Conservation (phyloP, 257 asterid genomes). For the Handroanthus guayacan region DNA sequence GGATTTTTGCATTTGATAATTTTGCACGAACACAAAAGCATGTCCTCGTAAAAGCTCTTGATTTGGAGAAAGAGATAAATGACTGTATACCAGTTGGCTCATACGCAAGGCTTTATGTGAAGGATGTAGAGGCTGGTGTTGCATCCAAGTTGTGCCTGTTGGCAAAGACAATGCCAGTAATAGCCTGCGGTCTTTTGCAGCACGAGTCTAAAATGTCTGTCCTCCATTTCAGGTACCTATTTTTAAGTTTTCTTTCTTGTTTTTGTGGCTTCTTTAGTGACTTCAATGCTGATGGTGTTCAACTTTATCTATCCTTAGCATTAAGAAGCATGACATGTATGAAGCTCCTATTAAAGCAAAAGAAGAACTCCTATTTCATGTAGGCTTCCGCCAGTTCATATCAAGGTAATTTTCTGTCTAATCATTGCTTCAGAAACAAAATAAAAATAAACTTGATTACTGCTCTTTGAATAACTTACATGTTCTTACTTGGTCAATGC, state of each 20-base stretch:
- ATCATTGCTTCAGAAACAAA: conserved; percentile 20
- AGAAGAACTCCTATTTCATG: conserved; percentile 91
- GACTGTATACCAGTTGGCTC: conserved; percentile 73
- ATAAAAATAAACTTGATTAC: background rate
- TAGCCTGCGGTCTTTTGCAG: conserved; percentile 83
- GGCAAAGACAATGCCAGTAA: conserved; percentile 61
- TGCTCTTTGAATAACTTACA: background rate
- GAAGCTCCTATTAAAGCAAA: conserved; percentile 89
- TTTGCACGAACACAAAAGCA: conserved; percentile 83
- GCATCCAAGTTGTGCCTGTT: conserved; percentile 62
- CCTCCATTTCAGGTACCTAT: conserved; percentile 90
- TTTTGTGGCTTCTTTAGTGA: conserved; percentile 8
- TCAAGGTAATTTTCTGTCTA: conserved; percentile 55
- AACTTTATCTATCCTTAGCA: conserved; percentile 51
- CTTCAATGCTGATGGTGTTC: conserved; percentile 21
- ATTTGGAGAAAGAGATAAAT: conserved; percentile 64
- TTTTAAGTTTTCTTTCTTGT: conserved; percentile 20
- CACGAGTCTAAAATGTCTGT: conserved; percentile 95
- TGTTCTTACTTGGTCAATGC: conserved; percentile 39
- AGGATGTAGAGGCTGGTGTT: conserved; percentile 59
- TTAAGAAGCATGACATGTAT: conserved; percentile 82
- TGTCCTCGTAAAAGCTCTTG: conserved; percentile 76
- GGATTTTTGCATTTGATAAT: conserved; percentile 88
- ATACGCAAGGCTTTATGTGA: conserved; percentile 71
- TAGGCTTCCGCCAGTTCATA: conserved; percentile 91